Base-by-base conservation (phyloP, 2,329 filamentous ascomycete species). In the Neonectria hederae region DNA sequence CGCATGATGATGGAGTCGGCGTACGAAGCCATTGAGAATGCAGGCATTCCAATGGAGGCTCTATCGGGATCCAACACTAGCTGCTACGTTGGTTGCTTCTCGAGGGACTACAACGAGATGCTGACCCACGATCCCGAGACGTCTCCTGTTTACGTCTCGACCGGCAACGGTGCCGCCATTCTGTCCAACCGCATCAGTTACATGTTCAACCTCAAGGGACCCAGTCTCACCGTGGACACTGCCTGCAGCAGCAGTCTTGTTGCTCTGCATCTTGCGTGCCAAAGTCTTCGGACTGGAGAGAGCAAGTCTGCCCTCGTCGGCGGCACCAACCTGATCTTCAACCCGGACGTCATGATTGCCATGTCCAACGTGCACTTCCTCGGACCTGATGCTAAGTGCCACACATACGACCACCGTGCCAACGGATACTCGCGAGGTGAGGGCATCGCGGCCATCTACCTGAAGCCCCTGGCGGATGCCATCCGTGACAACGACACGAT, bases 391-490 rank as follows among this genome's bases (percentile, higher is more conserved):
- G 70, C 75, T 28, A 71, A 49, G 26, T 70, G 57, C 19, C 45
- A 71, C 19, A 73, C 76, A 13, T 83, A 78, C 65, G 84, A 84
- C 65, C 66, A 69, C 6, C 80, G 51, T 78, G 66, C 60, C 3
- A 65, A 66, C 63, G 81, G 84, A 2, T 85, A 85, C 69, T 80
- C 76, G 1, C 75, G 83, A 24, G 81, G 82, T 10, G 82, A 86
- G 65, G 75, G 78, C n/a, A 59, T 86, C 26, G 59, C 46, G 38
- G 56, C 38, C n/a, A 54, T 45, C 5, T 71, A 3, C 5, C 60
- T 86, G 4, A 86, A 85, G 72, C 77, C 71, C 0, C 69, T 85
- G 0, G 72, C 74, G 4, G 76, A 80, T 56, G 83, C 84, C 2
- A 59, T 85, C 3, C 69, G 67, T 4, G 81, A 82, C 43, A 77